These are phyloP conservation scores for Cercospora brassicicola DNA, from an alignment of 2,329 filamentous ascomycete species.

Conservation along the genomic window DNA sequence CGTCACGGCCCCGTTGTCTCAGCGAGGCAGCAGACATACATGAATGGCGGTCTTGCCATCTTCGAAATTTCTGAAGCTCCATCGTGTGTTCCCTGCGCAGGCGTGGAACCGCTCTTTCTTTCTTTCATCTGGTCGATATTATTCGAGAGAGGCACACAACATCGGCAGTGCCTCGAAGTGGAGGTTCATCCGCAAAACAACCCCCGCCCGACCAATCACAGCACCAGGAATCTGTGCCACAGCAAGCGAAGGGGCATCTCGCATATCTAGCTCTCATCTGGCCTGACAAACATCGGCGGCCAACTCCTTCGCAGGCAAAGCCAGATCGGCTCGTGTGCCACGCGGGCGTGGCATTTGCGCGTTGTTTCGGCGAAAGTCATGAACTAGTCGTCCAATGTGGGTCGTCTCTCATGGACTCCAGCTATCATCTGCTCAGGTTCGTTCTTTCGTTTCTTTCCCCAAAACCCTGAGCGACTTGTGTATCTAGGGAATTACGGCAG, in stretches of 20 bases:
- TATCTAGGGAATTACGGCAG: not conserved
- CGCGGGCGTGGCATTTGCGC: slow-evolving; percentile 3
- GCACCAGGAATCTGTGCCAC: not conserved
- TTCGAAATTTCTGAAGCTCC: not conserved
- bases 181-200: not conserved
- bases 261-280: slow-evolving; percentile 4
- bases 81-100: not conserved
- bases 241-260: slow-evolving; percentile 4
- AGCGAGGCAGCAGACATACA: not conserved
- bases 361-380: not conserved
- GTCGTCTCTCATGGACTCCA: slow-evolving; percentile 10
- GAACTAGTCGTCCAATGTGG: slow-evolving; percentile 4
- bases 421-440: slow-evolving; percentile 11
- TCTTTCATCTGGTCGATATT: not conserved
- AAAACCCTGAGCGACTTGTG: not conserved
- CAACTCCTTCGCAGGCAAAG: slow-evolving; percentile 4
- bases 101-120: not conserved
- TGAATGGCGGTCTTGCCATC: not conserved
- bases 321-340: slow-evolving; percentile 3
- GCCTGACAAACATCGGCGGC: slow-evolving; percentile 3
- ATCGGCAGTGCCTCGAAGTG: slow-evolving; percentile 9
- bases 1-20: not conserved
- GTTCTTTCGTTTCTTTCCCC: not conserved
- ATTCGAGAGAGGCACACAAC: not conserved
- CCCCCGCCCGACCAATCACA: slow-evolving; percentile 7